Percentiles rank a stretch among this genome's conserved stretches.
These are phyloP conservation scores for Hymenoscyphus repandus DNA, from an alignment of 2,329 filamentous ascomycete genomes.

Conservation along the genomic window DNA sequence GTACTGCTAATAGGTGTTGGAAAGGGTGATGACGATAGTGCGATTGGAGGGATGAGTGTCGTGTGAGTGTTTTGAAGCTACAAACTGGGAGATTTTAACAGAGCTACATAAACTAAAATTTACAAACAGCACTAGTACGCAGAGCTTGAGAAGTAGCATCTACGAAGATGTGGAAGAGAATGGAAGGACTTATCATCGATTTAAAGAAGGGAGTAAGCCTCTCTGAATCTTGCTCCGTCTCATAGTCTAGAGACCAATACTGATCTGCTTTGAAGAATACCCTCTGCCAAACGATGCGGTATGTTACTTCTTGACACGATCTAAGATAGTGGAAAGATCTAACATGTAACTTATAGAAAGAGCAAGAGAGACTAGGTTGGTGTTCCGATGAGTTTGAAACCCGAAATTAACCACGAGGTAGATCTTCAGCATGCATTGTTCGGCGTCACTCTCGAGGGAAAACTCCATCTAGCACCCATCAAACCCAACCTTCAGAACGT, in stretches of 20 bases:
- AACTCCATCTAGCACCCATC: conserved; percentile 18
- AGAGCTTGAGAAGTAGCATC: not conserved
- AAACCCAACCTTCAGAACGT: conserved; percentile 3
- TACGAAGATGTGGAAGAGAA: conserved; percentile 33
- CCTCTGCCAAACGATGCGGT: conserved; percentile 18
- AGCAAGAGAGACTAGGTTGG: conserved; percentile 7
- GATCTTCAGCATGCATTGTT: conserved; percentile 15
- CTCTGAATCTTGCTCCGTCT: not conserved
- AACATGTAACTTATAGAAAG: not conserved
- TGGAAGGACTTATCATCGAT: conserved; percentile 23
- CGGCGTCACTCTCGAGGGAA: conserved; percentile 5
- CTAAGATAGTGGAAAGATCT: not conserved
- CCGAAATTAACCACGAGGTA: not conserved
- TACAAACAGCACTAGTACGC: not conserved
- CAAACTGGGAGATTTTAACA: not conserved
- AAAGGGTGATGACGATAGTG: not conserved
- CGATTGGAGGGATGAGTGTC: conserved; percentile 3
- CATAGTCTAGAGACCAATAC: not conserved
- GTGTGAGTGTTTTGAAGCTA: not conserved
- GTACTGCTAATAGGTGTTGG: not conserved
- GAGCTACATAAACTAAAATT: not conserved
- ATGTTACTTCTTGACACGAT: not conserved
- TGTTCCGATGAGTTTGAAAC: too few relatives aligned
- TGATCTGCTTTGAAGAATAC: conserved; percentile 13
- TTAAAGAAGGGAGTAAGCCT: conserved; percentile 17